Evolutionary conservation across 2,329 filamentous ascomycete species (phyloP), one percentile per base, ranked within the genome.

Genomic region (Cucurbitaria berberidis): DNA sequence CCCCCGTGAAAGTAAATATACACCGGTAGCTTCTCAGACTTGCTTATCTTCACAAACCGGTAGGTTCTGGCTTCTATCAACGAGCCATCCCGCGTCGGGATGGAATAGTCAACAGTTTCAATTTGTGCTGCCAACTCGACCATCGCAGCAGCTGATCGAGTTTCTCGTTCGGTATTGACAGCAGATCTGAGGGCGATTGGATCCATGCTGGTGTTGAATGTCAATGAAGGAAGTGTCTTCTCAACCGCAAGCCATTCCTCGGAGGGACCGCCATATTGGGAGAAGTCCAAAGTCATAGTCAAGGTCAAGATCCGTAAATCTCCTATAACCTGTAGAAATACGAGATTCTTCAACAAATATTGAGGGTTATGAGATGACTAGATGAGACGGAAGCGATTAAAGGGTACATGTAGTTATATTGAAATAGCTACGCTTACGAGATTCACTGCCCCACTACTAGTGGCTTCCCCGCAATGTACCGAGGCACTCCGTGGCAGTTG

Each of bases 1-100:
- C 83, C 83, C 3, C 84, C 83, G 56, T 85, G 84, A 41, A 71
- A 69, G 42, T 67, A 68, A 1, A 84, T 67, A 55, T 82, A 80
- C 0, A 84, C 68, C 0, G 84, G 83, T 0, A 85, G 72, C 5
- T 57, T 64, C 36, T 74, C 70, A 9, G 73, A 63, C 24, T 63
- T 26, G 8, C 72, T 52, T 2, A 67, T 57, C 3, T 67, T 64
- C 6, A 64, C 53, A 0, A 81, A 76, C 7, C 79, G 77, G 59
- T 83, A 84, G 42, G 62, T 80, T 27, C 82, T 76, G 8, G 75
- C 79, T 62, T 79, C 73, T 22, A 84, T 71, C 1, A 62, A 59
- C 3, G 69, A 66, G 10, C 78, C 78, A 54, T 84, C 82, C 10
- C 81, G 78, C 0, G 79, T 74, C 0, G 74, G 68, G 40, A 81